Evolutionary conservation across 176 grass and related monocot genomes (phyloP).

Genomic region (Oryza meyeriana): DNA sequence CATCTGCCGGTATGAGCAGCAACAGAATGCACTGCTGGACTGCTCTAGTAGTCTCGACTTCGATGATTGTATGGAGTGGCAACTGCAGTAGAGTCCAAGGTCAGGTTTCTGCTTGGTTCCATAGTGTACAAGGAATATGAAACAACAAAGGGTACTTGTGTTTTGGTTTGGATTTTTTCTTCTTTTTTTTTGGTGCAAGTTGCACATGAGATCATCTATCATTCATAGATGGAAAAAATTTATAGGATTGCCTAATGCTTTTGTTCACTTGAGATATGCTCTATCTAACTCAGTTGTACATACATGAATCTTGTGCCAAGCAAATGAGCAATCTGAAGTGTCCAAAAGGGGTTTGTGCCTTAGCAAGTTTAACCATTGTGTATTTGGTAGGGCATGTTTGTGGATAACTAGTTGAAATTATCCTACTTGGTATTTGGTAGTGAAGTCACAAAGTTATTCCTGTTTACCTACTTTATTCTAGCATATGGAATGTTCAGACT

Average conservation of each 20-base stretch:
- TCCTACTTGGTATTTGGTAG: not conserved
- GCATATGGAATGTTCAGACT: conserved; percentile 29
- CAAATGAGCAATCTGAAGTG: not conserved
- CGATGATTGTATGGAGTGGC: conserved; percentile 89
- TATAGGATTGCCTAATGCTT: conserved; percentile 35
- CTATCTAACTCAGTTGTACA: conserved; percentile 6
- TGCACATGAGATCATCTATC: conserved; percentile 34
- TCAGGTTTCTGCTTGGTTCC: conserved; percentile 39
- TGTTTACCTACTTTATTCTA: conserved; percentile 12
- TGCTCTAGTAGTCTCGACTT: conserved; percentile 85
- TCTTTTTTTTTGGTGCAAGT: conserved; percentile 8
- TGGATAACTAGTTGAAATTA: not conserved
- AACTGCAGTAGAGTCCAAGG: conserved; percentile 41
- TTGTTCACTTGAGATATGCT: conserved; percentile 20
- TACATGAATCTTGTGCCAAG: conserved; percentile 17
- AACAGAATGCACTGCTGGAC: conserved; percentile 87
- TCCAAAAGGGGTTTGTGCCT: conserved; percentile 8
- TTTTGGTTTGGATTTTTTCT: conserved; percentile 27
- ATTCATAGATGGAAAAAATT: conserved; percentile 33
- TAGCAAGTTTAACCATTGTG: not conserved
- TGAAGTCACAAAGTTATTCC: not conserved
- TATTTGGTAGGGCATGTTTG: not conserved
- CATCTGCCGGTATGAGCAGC: conserved; percentile 95
- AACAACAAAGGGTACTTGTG: conserved; percentile 38
- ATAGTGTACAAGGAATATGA: conserved; percentile 41